Base-by-base conservation (phyloP, 495 filamentous ascomycete genomes). In the Podospora pseudopauciseta region DNA sequence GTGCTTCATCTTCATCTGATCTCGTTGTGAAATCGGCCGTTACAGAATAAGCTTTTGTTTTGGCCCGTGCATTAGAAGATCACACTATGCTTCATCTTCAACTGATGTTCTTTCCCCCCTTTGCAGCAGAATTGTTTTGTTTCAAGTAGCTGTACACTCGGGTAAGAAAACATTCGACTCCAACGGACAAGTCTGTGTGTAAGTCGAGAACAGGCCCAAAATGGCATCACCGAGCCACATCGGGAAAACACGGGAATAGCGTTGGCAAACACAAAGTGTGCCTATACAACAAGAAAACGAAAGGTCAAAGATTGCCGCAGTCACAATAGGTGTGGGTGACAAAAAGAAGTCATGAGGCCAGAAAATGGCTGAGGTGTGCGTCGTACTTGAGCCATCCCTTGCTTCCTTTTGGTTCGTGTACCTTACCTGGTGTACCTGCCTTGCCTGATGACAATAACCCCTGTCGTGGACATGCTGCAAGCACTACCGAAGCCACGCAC, bases 61-160 rank as follows among this genome's bases (percentile, higher is more conserved):
- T 49, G 39, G 39, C 9, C 39, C 1, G 15, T 49, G 39, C 39
- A 49, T 49, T 13, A 49, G 39, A 49, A 49, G 39, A 58, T 58
- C 55, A 20, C 23, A 58, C 55, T 58, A 58, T 58, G 55, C 55
- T 58, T 58, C 55, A 58, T 58, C 18, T 58, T 58, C 55, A 58
- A 20, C n/a, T 58, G 55, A 58, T 58, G 5, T 20, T 58, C 19
- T 58, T 58, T 26, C 15, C 23, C 1, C 23, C 23, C 23, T 0
- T 26, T 58, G n/a, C n/a, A 18, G 55, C 55, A 58, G 15, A 56
- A 13, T 7, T 32, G 19, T 56, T 56, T 20, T 58, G n/a, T 58
- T 58, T 58, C 55, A 58, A 58, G 23, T 49, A 9, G 39, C 39
- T 26, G 55, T 58, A 13, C 19, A 26, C 23, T 58, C 55, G n/a